Evolutionary conservation across 129 eudicot species (phyloP), one percentile per base, ranked within the genome.

Genomic region (Heracleum sosnowskyi): DNA sequence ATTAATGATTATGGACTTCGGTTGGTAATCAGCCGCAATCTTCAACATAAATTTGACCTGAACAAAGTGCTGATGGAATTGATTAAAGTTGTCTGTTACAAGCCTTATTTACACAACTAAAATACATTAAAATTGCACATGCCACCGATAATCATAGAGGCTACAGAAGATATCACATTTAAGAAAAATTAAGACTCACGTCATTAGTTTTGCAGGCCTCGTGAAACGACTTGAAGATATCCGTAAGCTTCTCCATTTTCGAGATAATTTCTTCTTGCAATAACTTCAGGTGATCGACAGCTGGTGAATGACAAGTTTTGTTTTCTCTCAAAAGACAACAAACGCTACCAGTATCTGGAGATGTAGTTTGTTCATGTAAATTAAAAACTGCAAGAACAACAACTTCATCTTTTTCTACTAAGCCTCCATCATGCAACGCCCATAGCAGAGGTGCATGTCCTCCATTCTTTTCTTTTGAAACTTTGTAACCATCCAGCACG

Each of bases 31-130:
- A 41, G 41, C 83, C 1, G 81, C 83, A 20, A 85, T 85, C 86
- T 82, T 85, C 76, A 83, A 86, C 34, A 24, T 33, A 76, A 87
- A 85, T 64, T 82, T 85, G 41, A 87, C 86, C 91, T 87, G 70
- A 63, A 11, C 24, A 22, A 33, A 24, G 36, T 22, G 46, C 11
- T 37, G 7, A 42, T 44, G 31, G 37, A n/a, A n/a, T n/a, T n/a
- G n/a, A n/a, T n/a, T n/a, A n/a, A n/a, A n/a, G n/a, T n/a, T n/a
- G n/a, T n/a, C n/a, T n/a, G n/a, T n/a, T n/a, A n/a, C n/a, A n/a
- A n/a, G n/a, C n/a, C n/a, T n/a, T n/a, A n/a, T n/a, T n/a, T n/a
- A n/a, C n/a, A n/a, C n/a, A n/a, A n/a, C 68, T n/a, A 57, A 57
- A 6, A 57, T 22, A 57, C 66, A 57, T 60, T 1, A 60, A 60